Percentiles rank a stretch among this genome's conserved stretches.
Evolutionary conservation across 2,329 filamentous ascomycete genomes (phyloP).

Genomic region (Talaromyces sp.): DNA sequence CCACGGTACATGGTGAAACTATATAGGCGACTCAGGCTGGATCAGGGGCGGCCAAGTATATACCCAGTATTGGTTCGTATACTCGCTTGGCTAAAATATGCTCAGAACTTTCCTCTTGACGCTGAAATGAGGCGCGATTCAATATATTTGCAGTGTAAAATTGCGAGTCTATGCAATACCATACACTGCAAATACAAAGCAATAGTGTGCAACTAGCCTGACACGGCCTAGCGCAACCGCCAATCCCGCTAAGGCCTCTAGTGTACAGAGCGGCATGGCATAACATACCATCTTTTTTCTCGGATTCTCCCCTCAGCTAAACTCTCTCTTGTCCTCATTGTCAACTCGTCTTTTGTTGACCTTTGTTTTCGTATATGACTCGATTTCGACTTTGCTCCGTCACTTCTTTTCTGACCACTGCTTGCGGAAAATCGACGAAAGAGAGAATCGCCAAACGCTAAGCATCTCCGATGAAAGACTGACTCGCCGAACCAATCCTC

Average conservation of each 20-base stretch:
- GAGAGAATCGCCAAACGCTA: not conserved
- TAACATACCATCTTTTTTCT: conserved; percentile 1
- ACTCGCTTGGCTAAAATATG: not conserved
- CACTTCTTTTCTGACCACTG: not conserved
- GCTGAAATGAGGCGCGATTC: not conserved
- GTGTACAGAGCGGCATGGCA: not conserved
- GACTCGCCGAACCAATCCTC: not conserved
- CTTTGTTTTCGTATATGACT: not conserved
- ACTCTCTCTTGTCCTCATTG: not conserved
- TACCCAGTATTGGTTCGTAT: not conserved
- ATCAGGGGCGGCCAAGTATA: not conserved
- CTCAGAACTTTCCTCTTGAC: not conserved
- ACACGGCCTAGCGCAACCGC: not conserved
- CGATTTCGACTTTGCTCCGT: not conserved
- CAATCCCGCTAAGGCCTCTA: not conserved
- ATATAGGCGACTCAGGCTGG: not conserved
- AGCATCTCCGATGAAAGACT: not conserved
- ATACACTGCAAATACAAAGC: not conserved
- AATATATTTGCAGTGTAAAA: not conserved
- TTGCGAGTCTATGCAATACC: not conserved
- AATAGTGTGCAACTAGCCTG: not conserved
- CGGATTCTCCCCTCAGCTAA: not conserved
- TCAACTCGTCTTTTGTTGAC: not conserved
- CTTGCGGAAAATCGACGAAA: not conserved
- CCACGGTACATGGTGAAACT: not conserved